Evolutionary conservation across 352 stramenopile genomes (phyloP).

Genomic region (Thalassiosira hispida): DNA sequence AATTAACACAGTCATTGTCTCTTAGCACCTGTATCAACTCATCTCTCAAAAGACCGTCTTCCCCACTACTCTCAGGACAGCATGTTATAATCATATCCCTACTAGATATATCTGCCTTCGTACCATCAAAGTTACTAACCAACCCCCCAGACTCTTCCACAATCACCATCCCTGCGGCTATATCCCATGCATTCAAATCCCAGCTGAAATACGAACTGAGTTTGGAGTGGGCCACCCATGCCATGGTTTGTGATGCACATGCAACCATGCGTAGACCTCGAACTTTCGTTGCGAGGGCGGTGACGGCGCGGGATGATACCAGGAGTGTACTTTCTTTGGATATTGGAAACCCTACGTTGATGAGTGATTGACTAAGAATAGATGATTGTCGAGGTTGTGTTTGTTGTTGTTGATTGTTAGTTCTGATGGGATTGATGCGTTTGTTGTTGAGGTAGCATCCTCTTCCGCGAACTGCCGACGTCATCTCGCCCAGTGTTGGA

Average conservation of each 20-base stretch:
- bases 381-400: conserved; percentile 12
- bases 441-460: conserved; percentile 66
- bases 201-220: conserved; percentile 60
- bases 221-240: conserved; percentile 63
- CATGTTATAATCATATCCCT: conserved; percentile 65
- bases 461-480: conserved; percentile 60
- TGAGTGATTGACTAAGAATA: conserved; percentile 49
- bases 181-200: conserved; percentile 73
- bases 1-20: conserved; percentile 46
- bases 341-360: conserved; percentile 68
- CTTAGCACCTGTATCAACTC: conserved; percentile 35
- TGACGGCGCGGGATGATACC: conserved; percentile 49
- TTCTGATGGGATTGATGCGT: conserved; percentile 7
- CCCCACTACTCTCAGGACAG: conserved; percentile 17
- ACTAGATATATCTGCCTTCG: conserved; percentile 56
- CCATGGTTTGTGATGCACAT: conserved; percentile 59
- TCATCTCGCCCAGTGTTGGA: conserved; percentile 75
- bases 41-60: conserved; percentile 43
- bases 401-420: neutral
- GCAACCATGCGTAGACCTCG: conserved; percentile 64
- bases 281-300: conserved; percentile 49
- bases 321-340: conserved; percentile 40
- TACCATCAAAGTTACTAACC: conserved; percentile 66
- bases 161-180: conserved; percentile 64
- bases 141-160: conserved; percentile 68